phyloP scores from a whole-genome alignment of 2,329 filamentous ascomycete species.

The Lasiodiplodia hormozganensis region DNA sequence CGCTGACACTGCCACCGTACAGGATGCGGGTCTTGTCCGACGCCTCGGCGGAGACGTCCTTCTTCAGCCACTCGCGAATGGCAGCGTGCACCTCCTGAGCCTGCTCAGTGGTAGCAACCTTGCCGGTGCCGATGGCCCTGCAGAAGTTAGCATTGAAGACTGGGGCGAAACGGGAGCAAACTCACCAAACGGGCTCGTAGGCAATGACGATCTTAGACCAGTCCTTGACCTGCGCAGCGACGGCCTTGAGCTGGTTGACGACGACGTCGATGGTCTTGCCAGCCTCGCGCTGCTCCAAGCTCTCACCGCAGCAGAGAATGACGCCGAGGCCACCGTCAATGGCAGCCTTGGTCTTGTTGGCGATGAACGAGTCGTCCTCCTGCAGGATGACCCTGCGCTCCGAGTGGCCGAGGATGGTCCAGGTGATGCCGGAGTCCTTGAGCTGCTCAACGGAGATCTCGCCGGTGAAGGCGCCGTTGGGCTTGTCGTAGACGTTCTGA shows the following conservation, averaged over 20 bases:
- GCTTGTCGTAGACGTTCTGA: slow-evolving; percentile 98
- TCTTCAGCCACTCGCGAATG: slow-evolving; percentile 84
- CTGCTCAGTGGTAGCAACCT: slow-evolving; percentile 52
- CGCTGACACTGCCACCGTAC: slow-evolving; percentile 94
- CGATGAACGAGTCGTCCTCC: slow-evolving; percentile 85
- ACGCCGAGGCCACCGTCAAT: slow-evolving; percentile 86
- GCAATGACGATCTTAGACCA: slow-evolving; percentile 96
- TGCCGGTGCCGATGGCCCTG: slow-evolving; percentile 80
- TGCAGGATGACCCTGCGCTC: slow-evolving; percentile 90
- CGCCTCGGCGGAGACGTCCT: slow-evolving; percentile 76
- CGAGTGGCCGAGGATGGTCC: slow-evolving; percentile 92
- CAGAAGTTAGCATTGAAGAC: slow-evolving; percentile 10
- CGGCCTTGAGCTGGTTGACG: slow-evolving; percentile 83
- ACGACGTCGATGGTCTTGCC: slow-evolving; percentile 86
- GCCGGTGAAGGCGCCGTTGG: slow-evolving; percentile 95
- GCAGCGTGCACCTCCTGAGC: slow-evolving; percentile 65
- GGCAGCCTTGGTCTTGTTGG: slow-evolving; percentile 92
- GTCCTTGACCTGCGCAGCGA: slow-evolving; percentile 78
- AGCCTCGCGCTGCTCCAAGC: slow-evolving; percentile 87
- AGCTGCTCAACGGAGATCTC: slow-evolving; percentile 94
- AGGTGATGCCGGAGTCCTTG: slow-evolving; percentile 84
- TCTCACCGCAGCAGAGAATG: slow-evolving; percentile 98
- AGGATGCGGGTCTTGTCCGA: slow-evolving; percentile 90
- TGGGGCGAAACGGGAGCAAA: slow-evolving; percentile 39
- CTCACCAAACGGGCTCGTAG: slow-evolving; percentile 98